Base-by-base conservation (phyloP, 2,329 filamentous ascomycete genomes). In the Arthrobotrys megalospora region DNA sequence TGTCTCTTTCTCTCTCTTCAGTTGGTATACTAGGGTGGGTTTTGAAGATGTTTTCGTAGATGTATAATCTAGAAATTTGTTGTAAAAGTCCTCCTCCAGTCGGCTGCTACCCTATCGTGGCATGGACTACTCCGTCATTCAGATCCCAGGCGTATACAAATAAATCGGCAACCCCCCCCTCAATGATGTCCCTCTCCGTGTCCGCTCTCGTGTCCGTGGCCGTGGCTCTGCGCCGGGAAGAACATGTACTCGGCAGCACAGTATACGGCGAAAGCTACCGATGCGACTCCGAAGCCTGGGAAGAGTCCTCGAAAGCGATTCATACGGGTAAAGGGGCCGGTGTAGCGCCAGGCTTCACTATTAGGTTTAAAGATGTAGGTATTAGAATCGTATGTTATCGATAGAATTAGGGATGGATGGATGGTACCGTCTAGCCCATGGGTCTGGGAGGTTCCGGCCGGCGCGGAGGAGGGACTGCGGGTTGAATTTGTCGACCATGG, bases 281-380 rank as follows among this genome's bases (percentile, higher is more conserved):
- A 92, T 36, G 94, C 96, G 82, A 95, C 97, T 80, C 96, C 96
- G 82, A 99, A 88, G 79, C 96, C 96, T 43, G 96, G 96, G 84
- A 99, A 93, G 80, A 90, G 88, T 83, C 89, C 87, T 87, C 91
- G 94, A 88, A 97, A 96, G 82, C 96, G 92, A 87, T 97, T 97
- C 86, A 88, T 92, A 82, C 95, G 90, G 81, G 91, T 91, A 88
- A 97, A 98, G 68, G 90, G 91, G 80, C 95, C 96, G 41, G 89
- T 91, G 88, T 97, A 97, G 85, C 96, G 90, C 96, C 96, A 99
- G 84, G 92, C 89, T 87, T 99, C 96, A 84, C 96, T 99, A 84
- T 80, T 36, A n/a, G 6, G 19, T 36, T 38, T n/a, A n/a, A 14
- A 3, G 41, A 64, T 36, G 16, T 2, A 24, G 19, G 36, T 52